A percentile compares a stretch with the other conserved stretches of the same genome.
Conservation (phyloP, 2,329 filamentous ascomycete species). For the Tolypocladium amazonense region DNA sequence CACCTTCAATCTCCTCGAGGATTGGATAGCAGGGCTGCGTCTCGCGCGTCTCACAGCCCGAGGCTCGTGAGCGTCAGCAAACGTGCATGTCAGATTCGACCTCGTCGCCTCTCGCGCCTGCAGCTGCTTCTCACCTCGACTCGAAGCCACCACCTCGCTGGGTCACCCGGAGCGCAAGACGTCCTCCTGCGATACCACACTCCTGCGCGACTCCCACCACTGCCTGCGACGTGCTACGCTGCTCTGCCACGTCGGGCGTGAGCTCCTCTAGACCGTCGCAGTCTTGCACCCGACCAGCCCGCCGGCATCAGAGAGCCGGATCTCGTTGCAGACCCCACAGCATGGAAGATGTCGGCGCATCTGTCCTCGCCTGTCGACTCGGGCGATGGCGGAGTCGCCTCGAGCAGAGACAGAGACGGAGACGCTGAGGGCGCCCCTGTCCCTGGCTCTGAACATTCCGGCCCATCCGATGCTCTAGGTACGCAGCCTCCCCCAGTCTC, state of each 20-base stretch:
- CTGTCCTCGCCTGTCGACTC: slow-evolving; percentile 14
- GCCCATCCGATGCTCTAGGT: slow-evolving; percentile 19
- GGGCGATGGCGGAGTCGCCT: slow-evolving; percentile 16
- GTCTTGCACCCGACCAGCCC: background rate
- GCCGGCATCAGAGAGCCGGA: slow-evolving; percentile 2
- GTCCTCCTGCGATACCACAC: background rate
- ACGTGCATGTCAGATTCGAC: background rate
- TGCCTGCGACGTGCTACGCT: background rate
- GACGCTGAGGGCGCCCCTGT: slow-evolving; percentile 14
- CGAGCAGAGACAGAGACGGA: slow-evolving; percentile 12
- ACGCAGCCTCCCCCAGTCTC: slow-evolving; percentile 5
- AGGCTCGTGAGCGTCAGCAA: background rate
- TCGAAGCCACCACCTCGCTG: background rate
- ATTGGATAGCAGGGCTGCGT: background rate
- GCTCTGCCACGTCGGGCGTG: background rate
- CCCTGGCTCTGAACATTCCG: slow-evolving; percentile 13
- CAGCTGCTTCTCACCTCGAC: background rate
- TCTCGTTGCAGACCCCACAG: slow-evolving; percentile 13
- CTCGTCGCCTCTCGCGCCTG: background rate
- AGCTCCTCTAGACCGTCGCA: background rate
- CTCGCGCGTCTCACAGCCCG: background rate
- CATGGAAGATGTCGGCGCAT: slow-evolving; percentile 25
- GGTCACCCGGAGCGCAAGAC: background rate
- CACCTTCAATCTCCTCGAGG: background rate
- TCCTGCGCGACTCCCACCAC: background rate